Conservation (phyloP, 192 early-diverging fungal genomes). For the Coemansia sp. region DNA sequence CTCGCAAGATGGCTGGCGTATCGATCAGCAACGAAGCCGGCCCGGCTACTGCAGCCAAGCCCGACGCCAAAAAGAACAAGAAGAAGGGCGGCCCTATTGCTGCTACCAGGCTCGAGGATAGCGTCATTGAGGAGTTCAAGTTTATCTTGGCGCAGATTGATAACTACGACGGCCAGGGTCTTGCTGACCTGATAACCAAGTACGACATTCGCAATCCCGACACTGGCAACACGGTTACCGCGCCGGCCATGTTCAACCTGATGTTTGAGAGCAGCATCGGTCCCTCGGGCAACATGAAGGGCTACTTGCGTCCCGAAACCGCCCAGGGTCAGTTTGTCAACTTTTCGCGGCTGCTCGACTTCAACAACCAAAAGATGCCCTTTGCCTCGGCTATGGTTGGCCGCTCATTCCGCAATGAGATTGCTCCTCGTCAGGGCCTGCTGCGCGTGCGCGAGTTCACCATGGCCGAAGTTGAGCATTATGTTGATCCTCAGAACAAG, state of each 20-base stretch:
- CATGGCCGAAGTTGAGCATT: conserved; percentile 99
- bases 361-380: conserved; percentile 98
- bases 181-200: conserved; percentile 79
- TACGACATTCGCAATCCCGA: conserved; percentile 88
- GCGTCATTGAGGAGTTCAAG: conserved; percentile 69
- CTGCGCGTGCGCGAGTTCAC: conserved; percentile 97
- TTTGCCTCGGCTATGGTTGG: conserved; percentile 98
- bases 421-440: conserved; percentile 91
- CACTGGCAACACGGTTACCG: conserved; percentile 86
- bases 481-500: conserved; percentile 93
- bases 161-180: conserved; percentile 86
- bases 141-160: conserved; percentile 92
- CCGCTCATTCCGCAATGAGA: conserved; percentile 98
- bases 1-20: conserved; percentile 54
- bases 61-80: conserved; percentile 55
- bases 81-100: conserved; percentile 70
- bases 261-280: conserved; percentile 99
- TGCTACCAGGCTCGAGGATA: conserved; percentile 62
- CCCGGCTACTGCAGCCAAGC: conserved; percentile 22
- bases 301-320: conserved; percentile 97
- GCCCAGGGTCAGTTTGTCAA: conserved; percentile 99
- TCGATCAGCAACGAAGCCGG: conserved; percentile 24
- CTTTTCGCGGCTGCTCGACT: conserved; percentile 94
- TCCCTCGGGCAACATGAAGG: conserved; percentile 92
- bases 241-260: conserved; percentile 94